Base-by-base conservation (phyloP, 2,329 filamentous ascomycete species). In the Cordyceps militaris region DNA sequence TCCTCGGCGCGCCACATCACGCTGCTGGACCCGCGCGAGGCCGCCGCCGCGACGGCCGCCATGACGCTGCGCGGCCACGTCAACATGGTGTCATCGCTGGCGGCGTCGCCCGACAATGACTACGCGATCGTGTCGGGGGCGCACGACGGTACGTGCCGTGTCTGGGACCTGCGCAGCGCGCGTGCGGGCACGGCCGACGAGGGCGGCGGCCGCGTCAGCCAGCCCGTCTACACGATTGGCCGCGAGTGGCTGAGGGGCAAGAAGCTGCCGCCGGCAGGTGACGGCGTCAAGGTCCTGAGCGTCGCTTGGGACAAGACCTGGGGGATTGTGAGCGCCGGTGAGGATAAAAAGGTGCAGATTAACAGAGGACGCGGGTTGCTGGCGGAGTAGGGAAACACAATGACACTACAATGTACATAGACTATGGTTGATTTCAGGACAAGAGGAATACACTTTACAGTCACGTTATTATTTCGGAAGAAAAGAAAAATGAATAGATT, bases 261-360 rank as follows among this genome's bases (percentile, higher is more conserved):
- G 69, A 83, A 84, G 66, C 82, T 81, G 67, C 79, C 79, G 16
- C 78, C 85, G 42, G 86, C 84, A 8, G 92, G 92, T 2, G 89
- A 94, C 60, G 91, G 91, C 24, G 83, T 87, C 61, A 97, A 97
- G 80, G 91, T 99, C 50, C 90, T 97, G 71, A 83, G 84, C 34
- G 89, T 97, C 5, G 82, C 79, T 59, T 99, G 94, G 94, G 89
- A 97, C 71, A 78, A 80, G 69, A 82, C 85, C 7, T 84, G 95
- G 68, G 95, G 94, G 1, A 93, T 99, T 69, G 88, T 97, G 46
- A 95, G 89, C 67, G 91, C 79, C 44, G 91, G 93, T 16, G 92
- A 97, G 79, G 94, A 99, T 69, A 96, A 94, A 76, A 86, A 84
- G 76, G 86, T 99, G 66, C 94, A 99, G 77, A 85, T 99, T 60